phyloP scores from a whole-genome alignment of 768 basidiomycete species.

The Hemileccinum rubropunctum region DNA sequence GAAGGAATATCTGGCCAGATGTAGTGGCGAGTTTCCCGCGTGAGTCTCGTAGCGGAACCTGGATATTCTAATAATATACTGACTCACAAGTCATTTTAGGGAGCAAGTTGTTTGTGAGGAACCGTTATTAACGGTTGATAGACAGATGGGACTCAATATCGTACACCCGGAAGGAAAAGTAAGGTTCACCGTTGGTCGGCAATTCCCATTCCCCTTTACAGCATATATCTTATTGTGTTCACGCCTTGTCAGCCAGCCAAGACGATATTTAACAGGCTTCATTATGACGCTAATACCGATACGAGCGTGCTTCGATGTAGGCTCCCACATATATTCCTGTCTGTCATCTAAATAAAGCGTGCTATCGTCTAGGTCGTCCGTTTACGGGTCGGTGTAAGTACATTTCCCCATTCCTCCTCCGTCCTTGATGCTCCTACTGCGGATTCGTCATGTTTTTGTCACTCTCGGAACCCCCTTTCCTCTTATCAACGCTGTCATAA shows the following conservation, averaged over 20 bases:
- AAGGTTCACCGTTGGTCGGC: conserved; percentile 2
- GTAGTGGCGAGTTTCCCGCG: conserved; percentile 82
- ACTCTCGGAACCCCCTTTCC: neutral
- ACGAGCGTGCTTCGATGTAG: conserved; percentile 86
- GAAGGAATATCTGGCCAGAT: conserved; percentile 93
- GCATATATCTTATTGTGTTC: conserved; percentile 2
- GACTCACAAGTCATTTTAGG: conserved; percentile 36
- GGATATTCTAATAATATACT: neutral
- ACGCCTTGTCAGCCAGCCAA: conserved; percentile 61
- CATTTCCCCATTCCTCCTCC: neutral
- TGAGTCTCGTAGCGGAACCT: conserved; percentile 50
- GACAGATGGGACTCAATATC: conserved; percentile 95
- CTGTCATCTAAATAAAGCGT: conserved; percentile 1
- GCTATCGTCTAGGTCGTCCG: conserved; percentile 59
- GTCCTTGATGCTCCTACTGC: neutral
- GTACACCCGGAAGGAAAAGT: conserved; percentile 96
- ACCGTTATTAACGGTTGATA: conserved; percentile 86
- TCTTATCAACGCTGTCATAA: conserved; percentile 5
- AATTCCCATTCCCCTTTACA: neutral
- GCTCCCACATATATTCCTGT: neutral
- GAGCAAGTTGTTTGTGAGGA: conserved; percentile 81
- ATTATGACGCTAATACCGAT: conserved; percentile 75
- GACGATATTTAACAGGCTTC: conserved; percentile 82
- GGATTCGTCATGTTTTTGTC: neutral
- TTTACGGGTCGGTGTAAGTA: conserved; percentile 88